phyloP scores from a whole-genome alignment of 192 early-diverging fungal species.

The Umbelopsis sp. region DNA sequence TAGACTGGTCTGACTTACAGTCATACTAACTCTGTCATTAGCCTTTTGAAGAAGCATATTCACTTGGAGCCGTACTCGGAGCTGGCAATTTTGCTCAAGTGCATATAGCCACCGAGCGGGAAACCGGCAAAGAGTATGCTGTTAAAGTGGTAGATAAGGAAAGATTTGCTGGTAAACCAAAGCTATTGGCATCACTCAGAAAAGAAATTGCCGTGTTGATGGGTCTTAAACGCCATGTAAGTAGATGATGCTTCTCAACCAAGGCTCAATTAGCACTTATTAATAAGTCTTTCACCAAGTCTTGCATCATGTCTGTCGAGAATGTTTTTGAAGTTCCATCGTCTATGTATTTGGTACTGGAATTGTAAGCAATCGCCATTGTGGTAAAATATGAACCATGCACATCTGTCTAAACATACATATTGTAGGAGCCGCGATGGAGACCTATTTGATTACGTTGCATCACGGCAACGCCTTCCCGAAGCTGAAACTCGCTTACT shows the following conservation, averaged over 20 bases:
- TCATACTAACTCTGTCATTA: neutral
- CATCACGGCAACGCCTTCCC: conserved; percentile 68
- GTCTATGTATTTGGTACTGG: conserved; percentile 29
- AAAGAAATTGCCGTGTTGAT: conserved; percentile 73
- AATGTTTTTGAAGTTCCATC: conserved; percentile 29
- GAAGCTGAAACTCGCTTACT: conserved; percentile 82
- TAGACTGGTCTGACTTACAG: neutral
- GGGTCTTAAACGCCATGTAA: conserved; percentile 59
- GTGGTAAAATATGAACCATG: neutral
- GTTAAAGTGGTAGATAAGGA: conserved; percentile 73
- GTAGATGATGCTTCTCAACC: conserved; percentile 39
- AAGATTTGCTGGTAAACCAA: conserved; percentile 69
- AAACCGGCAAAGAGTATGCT: conserved; percentile 60
- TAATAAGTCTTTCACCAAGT: neutral
- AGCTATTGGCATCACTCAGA: conserved; percentile 63
- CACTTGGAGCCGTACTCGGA: conserved; percentile 36
- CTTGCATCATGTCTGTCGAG: conserved; percentile 30
- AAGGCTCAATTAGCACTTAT: conserved; percentile 23
- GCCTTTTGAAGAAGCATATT: conserved; percentile 43
- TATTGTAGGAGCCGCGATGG: conserved; percentile 72
- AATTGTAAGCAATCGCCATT: conserved; percentile 18
- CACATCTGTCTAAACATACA: neutral
- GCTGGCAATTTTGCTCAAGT: conserved; percentile 71
- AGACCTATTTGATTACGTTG: conserved; percentile 94
- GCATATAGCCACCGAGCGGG: conserved; percentile 50